These are phyloP conservation scores for Conoideocrella luteorostrata DNA, from an alignment of 2,329 filamentous ascomycete species.

Conservation along the genomic window DNA sequence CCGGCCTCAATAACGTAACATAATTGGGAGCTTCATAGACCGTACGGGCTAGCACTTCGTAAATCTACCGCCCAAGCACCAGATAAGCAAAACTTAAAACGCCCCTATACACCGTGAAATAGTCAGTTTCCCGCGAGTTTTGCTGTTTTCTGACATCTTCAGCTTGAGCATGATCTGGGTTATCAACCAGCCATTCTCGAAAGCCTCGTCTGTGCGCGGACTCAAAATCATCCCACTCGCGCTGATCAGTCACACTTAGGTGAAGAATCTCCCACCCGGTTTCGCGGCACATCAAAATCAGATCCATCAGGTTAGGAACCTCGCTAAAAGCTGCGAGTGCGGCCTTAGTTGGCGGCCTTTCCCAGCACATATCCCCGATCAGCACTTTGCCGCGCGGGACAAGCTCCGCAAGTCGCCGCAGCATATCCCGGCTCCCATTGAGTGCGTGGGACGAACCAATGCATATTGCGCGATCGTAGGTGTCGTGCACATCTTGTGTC, in stretches of 20 bases:
- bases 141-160: conserved; percentile 1
- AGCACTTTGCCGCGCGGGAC: conserved; percentile 11
- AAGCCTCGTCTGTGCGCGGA: conserved; percentile 8
- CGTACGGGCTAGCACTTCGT: background rate
- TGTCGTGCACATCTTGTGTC: background rate
- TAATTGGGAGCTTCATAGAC: background rate
- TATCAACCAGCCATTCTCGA: conserved; percentile 10
- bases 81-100: conserved; percentile 10
- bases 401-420: conserved; percentile 5
- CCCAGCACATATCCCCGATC: conserved; percentile 12
- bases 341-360: conserved; percentile 5
- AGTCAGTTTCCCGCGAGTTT: conserved; percentile 5
- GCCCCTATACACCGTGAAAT: conserved; percentile 2
- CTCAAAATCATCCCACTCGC: conserved; percentile 14
- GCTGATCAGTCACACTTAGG: conserved; percentile 9
- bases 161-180: background rate
- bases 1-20: no score
- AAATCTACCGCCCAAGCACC: conserved; percentile 8
- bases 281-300: conserved; percentile 7
- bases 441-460: conserved; percentile 13
- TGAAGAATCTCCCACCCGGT: conserved; percentile 12
- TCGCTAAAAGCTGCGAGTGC: conserved; percentile 6
- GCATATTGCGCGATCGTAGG: conserved; percentile 10
- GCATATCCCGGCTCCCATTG: conserved; percentile 10
- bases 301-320: conserved; percentile 2